Percentiles rank a stretch among this genome's conserved stretches.
These are phyloP conservation scores for Penicillium sp. DNA, from an alignment of 2,329 filamentous ascomycete species.

Conservation along the genomic window DNA sequence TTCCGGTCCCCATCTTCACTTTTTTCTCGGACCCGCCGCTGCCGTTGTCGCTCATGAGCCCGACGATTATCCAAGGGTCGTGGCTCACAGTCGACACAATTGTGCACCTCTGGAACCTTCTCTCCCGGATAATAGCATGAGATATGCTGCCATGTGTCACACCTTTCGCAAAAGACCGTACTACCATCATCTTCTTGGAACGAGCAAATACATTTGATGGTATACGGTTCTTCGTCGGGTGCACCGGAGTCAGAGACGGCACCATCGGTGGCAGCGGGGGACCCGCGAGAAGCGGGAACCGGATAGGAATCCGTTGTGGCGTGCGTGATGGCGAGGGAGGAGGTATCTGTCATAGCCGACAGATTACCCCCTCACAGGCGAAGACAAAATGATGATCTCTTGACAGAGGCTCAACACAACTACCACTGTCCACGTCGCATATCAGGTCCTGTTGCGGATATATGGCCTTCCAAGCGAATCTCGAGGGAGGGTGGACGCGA, in stretches of 20 bases:
- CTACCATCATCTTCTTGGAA: constrained; percentile 95
- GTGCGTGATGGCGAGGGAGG: constrained; percentile 52
- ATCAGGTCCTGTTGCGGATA: constrained; percentile 14
- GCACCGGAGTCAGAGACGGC: constrained; percentile 43
- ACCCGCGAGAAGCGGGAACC: constrained; percentile 48
- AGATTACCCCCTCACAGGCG: constrained; percentile 48
- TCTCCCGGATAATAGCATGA: constrained; percentile 87
- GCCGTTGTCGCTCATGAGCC: constrained; percentile 72
- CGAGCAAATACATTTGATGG: constrained; percentile 96
- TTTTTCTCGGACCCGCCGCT: constrained; percentile 61
- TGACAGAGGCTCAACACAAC: constrained; percentile 16
- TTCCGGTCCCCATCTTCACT: constrained; percentile 67
- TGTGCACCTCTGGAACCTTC: constrained; percentile 76
- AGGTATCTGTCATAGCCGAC: constrained; percentile 58
- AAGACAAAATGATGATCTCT: constrained; percentile 28
- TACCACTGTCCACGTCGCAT: constrained; percentile 25
- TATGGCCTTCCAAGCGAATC: constrained; percentile 9
- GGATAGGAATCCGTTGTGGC: constrained; percentile 48
- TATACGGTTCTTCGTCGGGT: constrained; percentile 62
- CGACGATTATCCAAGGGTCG: constrained; percentile 70
- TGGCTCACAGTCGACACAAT: constrained; percentile 85
- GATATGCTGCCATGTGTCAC: constrained; percentile 98
- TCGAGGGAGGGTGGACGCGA: constrained; percentile 17
- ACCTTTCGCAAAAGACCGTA: constrained; percentile 93
- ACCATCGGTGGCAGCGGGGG: constrained; percentile 45